These are phyloP conservation scores for Ceriops decandra DNA, from an alignment of 345 rosid genomes.

Conservation along the genomic window DNA sequence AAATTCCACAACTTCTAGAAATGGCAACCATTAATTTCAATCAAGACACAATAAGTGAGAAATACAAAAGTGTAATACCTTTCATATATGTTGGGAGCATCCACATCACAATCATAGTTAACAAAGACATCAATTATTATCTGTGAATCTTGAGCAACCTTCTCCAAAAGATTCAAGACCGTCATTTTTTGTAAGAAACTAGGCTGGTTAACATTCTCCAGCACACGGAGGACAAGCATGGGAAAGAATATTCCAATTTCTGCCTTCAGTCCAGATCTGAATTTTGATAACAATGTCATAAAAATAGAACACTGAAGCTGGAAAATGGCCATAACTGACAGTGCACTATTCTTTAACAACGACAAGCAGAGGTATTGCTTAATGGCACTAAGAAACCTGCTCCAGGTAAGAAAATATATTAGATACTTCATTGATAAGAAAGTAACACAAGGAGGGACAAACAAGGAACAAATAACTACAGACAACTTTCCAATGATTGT, in stretches of 20 bases:
- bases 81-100: slow-evolving; percentile 89
- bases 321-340: slow-evolving; percentile 90
- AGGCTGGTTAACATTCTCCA: slow-evolving; percentile 96
- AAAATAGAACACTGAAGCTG: slow-evolving; percentile 95
- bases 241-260: slow-evolving; percentile 96
- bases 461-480: no score
- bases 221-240: slow-evolving; percentile 90
- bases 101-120: slow-evolving; percentile 94
- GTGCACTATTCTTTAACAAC: slow-evolving; percentile 85
- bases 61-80: slow-evolving; percentile 47
- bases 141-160: slow-evolving; percentile 72
- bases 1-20: not conserved
- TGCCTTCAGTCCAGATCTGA: slow-evolving; percentile 75
- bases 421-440: not conserved
- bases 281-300: slow-evolving; percentile 66
- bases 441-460: no score
- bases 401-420: slow-evolving; percentile 17
- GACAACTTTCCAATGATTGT: no score
- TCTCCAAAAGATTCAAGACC: slow-evolving; percentile 77
- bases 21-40: not conserved
- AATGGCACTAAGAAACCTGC: slow-evolving; percentile 83
- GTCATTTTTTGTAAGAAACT: slow-evolving; percentile 97
- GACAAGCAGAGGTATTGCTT: slow-evolving; percentile 92
- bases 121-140: slow-evolving; percentile 84
- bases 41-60: not conserved